These are phyloP conservation scores for Pseudevernia furfuracea DNA, from an alignment of 495 filamentous ascomycete species.

Conservation along the genomic window DNA sequence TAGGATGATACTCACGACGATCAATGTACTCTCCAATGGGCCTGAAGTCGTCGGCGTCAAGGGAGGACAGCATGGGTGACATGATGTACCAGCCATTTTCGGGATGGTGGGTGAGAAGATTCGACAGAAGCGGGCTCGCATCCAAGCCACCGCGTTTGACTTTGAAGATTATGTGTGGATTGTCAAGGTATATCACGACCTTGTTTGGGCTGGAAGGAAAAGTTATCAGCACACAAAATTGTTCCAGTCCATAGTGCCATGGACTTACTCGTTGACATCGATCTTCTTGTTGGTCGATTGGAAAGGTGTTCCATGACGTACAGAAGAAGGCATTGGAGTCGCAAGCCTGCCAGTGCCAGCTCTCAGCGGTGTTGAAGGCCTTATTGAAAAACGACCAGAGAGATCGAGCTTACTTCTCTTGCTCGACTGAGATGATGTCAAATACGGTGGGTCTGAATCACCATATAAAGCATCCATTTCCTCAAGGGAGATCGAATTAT, in stretches of 20 bases:
- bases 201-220: slow-evolving; percentile 5
- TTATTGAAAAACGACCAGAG: not conserved
- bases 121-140: slow-evolving; percentile 11
- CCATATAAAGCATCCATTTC: slow-evolving; percentile 4
- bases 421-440: not conserved
- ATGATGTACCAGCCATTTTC: slow-evolving; percentile 17
- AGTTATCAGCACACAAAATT: not conserved
- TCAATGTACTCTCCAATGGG: slow-evolving; percentile 19
- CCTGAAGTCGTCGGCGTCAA: slow-evolving; percentile 12
- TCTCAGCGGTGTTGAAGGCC: not conserved
- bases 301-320: not conserved
- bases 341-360: not conserved
- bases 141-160: slow-evolving; percentile 7
- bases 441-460: not conserved
- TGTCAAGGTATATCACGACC: slow-evolving; percentile 22
- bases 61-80: slow-evolving; percentile 14
- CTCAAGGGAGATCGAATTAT: not conserved
- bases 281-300: not conserved
- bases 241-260: not conserved
- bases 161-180: slow-evolving; percentile 11
- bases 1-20: slow-evolving; percentile 19
- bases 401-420: slow-evolving; percentile 5
- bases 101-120: not conserved
- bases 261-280: slow-evolving; percentile 8
- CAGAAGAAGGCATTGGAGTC: not conserved